A percentile compares a stretch with the other conserved stretches of the same genome.
phyloP scores from a whole-genome alignment of 2,329 filamentous ascomycete genomes.

The Pseudocercospora musae region DNA sequence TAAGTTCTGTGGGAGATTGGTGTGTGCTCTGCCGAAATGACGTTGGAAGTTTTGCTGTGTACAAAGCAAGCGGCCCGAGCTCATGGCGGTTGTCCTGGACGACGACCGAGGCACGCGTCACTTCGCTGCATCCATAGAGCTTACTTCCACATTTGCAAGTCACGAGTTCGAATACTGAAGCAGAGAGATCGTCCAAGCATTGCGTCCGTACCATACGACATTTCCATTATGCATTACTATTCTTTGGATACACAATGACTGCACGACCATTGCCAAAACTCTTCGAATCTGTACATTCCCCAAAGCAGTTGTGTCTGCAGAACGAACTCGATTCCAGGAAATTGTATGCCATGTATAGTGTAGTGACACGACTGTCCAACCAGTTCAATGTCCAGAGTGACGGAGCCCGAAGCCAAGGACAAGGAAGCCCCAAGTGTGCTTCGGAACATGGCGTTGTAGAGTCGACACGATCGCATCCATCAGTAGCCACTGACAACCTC shows the following conservation, averaged over 20 bases:
- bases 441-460: neutral
- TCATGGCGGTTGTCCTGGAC: neutral
- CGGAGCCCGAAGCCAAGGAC: neutral
- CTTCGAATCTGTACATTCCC: neutral
- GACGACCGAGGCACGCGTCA: neutral
- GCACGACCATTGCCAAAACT: neutral
- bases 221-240: slow-evolving; percentile 1
- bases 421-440: neutral
- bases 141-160: too few species aligned
- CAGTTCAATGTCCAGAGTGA: neutral
- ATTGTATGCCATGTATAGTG: neutral
- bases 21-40: neutral
- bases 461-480: neutral
- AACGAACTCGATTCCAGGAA: neutral
- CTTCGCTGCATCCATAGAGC: too few species aligned
- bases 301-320: neutral
- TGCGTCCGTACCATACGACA: neutral
- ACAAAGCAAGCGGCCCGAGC: neutral
- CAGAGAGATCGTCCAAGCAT: too few species aligned
- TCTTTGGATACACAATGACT: slow-evolving; percentile 1
- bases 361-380: neutral
- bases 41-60: neutral
- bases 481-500: neutral
- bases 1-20: neutral
- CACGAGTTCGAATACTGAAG: too few species aligned